Percentiles rank a stretch among this genome's conserved stretches.
phyloP scores from a whole-genome alignment of 2,329 filamentous ascomycete genomes.

The Claviceps humidiphila region DNA sequence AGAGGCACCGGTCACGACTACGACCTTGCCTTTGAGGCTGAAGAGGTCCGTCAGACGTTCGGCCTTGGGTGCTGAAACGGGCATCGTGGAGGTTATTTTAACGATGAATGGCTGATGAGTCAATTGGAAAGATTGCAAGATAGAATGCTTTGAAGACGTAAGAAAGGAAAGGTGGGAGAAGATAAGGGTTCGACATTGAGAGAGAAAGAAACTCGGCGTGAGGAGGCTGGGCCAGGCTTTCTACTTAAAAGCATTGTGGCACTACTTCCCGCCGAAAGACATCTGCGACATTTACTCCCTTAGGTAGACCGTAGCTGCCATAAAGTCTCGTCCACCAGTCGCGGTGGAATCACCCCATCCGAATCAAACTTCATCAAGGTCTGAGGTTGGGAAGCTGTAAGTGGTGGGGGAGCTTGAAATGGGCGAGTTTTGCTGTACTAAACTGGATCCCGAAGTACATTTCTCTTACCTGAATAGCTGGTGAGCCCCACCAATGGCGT shows the following conservation, averaged over 20 bases:
- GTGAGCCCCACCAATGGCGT: conserved; percentile 5
- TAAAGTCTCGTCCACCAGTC: not conserved
- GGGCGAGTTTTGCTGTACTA: not conserved
- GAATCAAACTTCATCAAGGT: not conserved
- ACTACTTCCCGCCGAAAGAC: not conserved
- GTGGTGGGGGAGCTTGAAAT: not conserved
- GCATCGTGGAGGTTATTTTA: conserved; percentile 27
- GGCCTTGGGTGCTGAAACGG: conserved; percentile 42
- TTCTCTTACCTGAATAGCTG: not conserved
- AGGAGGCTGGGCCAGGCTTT: not conserved
- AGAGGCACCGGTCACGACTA: conserved; percentile 57
- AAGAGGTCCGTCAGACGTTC: conserved; percentile 51
- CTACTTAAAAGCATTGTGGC: conserved; percentile 1
- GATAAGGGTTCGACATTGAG: not conserved
- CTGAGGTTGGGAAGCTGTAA: not conserved
- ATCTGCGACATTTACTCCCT: not conserved
- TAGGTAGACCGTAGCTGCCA: not conserved
- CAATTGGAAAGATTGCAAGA: not conserved
- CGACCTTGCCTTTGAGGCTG: conserved; percentile 59
- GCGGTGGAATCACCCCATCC: not conserved
- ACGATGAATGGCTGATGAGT: not conserved
- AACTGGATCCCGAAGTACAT: not conserved
- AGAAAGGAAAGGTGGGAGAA: not conserved
- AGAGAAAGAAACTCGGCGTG: not conserved
- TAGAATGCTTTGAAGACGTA: not conserved